Evolutionary conservation across 1,284 basidiomycete genomes (phyloP), one percentile per base, ranked within the genome.

Genomic region (Vanrija humicola): DNA sequence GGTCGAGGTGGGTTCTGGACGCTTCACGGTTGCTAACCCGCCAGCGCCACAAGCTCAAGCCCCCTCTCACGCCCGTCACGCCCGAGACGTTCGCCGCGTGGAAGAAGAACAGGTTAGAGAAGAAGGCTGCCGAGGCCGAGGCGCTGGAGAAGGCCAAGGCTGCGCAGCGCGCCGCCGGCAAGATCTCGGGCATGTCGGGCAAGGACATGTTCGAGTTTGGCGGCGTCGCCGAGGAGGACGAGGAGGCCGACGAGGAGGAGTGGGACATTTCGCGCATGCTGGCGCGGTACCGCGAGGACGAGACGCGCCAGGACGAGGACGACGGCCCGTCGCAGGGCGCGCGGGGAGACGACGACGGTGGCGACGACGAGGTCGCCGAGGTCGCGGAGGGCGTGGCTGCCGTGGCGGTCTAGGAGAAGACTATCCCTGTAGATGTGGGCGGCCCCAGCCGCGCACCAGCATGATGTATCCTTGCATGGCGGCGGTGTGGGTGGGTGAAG

Each of bases 131-230:
- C 10, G 92, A 95, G 70, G 78, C 81, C 42, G 90, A 96, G 54
- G 89, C 84, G 0, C 23, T 86, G 54, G 84, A 83, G 70, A 94
- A 90, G 78, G 84, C 92, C 46, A 98, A 98, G 79, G 87, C 88
- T 50, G 74, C 84, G 4, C 88, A 92, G 65, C 83, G 83, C 62
- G 85, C 88, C 4, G 92, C 92, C 5, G 95, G 95, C 64, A 97
- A 97, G 84, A 86, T 82, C 75, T 83, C 81, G 38, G 96, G 95
- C 51, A 90, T 99, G 89, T 91, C 89, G 58, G 95, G 95, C 52
- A 84, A 92, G 77, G 96, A 98, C 78, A 80, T 99, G 89, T 95
- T 95, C 82, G 86, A 90, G 76, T 94, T 91, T 82, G 94, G 97
- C 75, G 90, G 92, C 16, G 90, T 95, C 86, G 92, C 95, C 78